Evolutionary conservation across 805 yeast species (phyloP).

Genomic region (Zygosaccharomyces gambellarensis): DNA sequence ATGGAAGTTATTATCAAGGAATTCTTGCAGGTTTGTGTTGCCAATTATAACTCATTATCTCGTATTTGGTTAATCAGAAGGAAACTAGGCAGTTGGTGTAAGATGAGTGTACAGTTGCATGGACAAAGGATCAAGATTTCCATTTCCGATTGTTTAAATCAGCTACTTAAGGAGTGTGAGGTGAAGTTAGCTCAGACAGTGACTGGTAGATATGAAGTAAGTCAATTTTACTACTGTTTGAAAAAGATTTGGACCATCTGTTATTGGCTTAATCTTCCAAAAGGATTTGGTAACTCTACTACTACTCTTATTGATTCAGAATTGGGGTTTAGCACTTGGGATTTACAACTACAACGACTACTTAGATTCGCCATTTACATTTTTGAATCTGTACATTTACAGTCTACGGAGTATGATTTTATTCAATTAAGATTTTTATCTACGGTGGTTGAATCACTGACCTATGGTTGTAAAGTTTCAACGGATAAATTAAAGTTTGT

Average conservation of each 20-base stretch:
- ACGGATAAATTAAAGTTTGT: constrained; percentile 20
- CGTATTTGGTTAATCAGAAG: constrained; percentile 28
- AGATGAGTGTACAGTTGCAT: constrained; percentile 11
- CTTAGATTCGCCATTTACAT: constrained; percentile 26
- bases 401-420: constrained; percentile 5
- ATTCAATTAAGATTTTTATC: constrained; percentile 19
- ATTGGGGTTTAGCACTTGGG: constrained; percentile 22
- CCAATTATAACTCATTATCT: constrained; percentile 13
- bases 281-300: constrained; percentile 15
- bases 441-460: constrained; percentile 15
- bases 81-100: constrained; percentile 28
- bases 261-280: constrained; percentile 22
- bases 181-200: constrained; percentile 16
- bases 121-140: constrained; percentile 13
- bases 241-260: constrained; percentile 20
- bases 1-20: constrained; percentile 17
- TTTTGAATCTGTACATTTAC: constrained; percentile 16
- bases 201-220: constrained; percentile 10
- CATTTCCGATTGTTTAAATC: constrained; percentile 10
- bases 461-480: constrained; percentile 8
- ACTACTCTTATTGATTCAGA: constrained; percentile 16
- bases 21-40: constrained; percentile 15
- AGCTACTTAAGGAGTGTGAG: constrained; percentile 15
- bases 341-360: constrained; percentile 23
- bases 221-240: constrained; percentile 8